Evolutionary conservation across 306 rosid species (phyloP).

Genomic region (Hippophae rhamnoides): DNA sequence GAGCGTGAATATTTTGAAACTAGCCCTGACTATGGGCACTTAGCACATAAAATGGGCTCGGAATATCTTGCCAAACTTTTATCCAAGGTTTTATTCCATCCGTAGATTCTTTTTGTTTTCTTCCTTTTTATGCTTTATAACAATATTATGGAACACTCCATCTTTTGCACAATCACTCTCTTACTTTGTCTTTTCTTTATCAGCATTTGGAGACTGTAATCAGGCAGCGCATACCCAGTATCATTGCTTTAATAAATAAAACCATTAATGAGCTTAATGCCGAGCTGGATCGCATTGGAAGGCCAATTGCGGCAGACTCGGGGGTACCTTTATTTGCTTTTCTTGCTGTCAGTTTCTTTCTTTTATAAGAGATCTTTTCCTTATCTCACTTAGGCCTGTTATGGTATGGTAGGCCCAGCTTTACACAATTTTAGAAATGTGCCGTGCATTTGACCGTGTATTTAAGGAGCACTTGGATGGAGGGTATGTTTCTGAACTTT

Average conservation of each 20-base stretch:
- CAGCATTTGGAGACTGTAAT: slow-evolving; percentile 97
- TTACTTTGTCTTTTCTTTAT: slow-evolving; percentile 16
- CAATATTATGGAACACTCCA: slow-evolving; percentile 8
- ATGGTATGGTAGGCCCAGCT: slow-evolving; percentile 68
- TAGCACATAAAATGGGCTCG: slow-evolving; percentile 96
- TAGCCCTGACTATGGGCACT: slow-evolving; percentile 95
- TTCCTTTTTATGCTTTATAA: slow-evolving; percentile 3
- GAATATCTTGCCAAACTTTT: slow-evolving; percentile 96
- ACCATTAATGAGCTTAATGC: slow-evolving; percentile 90
- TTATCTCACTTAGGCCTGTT: slow-evolving; percentile 9
- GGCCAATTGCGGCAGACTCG: slow-evolving; percentile 86
- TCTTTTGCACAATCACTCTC: slow-evolving; percentile 6
- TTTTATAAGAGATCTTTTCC: not conserved
- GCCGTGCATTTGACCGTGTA: slow-evolving; percentile 97
- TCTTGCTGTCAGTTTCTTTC: slow-evolving; percentile 8
- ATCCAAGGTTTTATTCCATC: slow-evolving; percentile 51
- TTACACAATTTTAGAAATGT: slow-evolving; percentile 87
- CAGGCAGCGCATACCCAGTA: slow-evolving; percentile 97
- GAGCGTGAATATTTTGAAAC: slow-evolving; percentile 89
- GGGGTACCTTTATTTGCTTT: slow-evolving; percentile 57
- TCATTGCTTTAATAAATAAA: slow-evolving; percentile 83
- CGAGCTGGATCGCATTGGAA: slow-evolving; percentile 94
- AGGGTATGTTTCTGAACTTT: slow-evolving; percentile 53
- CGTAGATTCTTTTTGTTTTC: slow-evolving; percentile 3
- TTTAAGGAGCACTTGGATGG: slow-evolving; percentile 97